phyloP scores from a whole-genome alignment of 2,329 filamentous ascomycete species.

The Penicillium sp. region DNA sequence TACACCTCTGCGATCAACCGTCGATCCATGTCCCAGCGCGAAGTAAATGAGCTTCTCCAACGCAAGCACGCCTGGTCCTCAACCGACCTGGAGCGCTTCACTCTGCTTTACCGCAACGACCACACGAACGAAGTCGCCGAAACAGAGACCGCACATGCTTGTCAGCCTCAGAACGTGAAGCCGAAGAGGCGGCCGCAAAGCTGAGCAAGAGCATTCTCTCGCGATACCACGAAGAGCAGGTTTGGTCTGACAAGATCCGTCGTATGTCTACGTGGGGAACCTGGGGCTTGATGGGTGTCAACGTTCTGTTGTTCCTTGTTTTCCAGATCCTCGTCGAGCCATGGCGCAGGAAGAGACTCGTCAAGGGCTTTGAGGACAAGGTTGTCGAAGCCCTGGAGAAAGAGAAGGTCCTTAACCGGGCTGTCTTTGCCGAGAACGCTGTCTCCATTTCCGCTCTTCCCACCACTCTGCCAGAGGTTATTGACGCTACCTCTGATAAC shows the following conservation, averaged over 20 bases:
- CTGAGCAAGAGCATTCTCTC: constrained; percentile 82
- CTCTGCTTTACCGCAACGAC: constrained; percentile 84
- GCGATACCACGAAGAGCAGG: constrained; percentile 97
- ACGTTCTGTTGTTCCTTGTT: constrained; percentile 83
- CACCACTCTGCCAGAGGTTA: constrained; percentile 9
- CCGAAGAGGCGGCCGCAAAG: constrained; percentile 74
- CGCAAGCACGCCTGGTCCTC: constrained; percentile 92
- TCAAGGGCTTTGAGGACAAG: constrained; percentile 79
- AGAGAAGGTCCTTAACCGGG: constrained; percentile 51
- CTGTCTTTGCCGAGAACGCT: constrained; percentile 11
- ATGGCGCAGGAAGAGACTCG: constrained; percentile 79
- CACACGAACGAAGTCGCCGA: constrained; percentile 91
- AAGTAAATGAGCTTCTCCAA: constrained; percentile 91
- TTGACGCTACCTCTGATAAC: constrained; percentile 14
- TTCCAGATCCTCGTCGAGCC: constrained; percentile 91
- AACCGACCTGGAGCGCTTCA: constrained; percentile 89
- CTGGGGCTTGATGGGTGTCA: constrained; percentile 96
- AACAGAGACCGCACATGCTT: constrained; percentile 70
- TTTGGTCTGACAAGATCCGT: constrained; percentile 97
- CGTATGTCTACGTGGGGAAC: constrained; percentile 98
- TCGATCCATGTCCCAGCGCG: constrained; percentile 86
- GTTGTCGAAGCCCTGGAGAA: constrained; percentile 71
- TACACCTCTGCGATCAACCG: constrained; percentile 84
- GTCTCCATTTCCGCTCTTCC: constrained; percentile 5
- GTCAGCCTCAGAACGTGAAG: constrained; percentile 72